Percentiles rank a stretch among this genome's conserved stretches.
phyloP scores from a whole-genome alignment of 768 basidiomycete species.

The Lactifluus hygrophoroides region DNA sequence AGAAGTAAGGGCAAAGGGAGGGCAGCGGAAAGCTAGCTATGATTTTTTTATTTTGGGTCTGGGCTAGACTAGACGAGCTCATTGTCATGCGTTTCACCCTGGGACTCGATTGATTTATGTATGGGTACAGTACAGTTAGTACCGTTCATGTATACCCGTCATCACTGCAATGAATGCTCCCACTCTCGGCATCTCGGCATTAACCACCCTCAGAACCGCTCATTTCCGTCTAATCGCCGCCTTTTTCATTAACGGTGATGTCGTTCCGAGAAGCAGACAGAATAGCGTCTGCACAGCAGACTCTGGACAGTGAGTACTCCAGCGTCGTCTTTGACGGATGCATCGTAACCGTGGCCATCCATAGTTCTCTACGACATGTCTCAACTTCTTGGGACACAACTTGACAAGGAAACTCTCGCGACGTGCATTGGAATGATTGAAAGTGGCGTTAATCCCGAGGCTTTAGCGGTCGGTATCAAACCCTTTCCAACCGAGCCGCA shows the following conservation, averaged over 20 bases:
- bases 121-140: neutral
- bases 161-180: neutral
- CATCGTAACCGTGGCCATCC: neutral
- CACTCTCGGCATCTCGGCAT: neutral
- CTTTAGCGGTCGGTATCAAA: constrained; percentile 60
- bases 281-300: constrained; percentile 27
- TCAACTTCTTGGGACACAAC: constrained; percentile 75
- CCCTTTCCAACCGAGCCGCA: too few species aligned
- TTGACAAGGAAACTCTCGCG: constrained; percentile 87
- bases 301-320: constrained; percentile 33
- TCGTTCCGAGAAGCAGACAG: constrained; percentile 16
- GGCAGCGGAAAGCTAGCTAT: neutral
- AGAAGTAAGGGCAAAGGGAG: neutral
- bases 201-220: neutral
- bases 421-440: constrained; percentile 91
- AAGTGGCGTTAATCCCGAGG: constrained; percentile 86
- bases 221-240: neutral
- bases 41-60: neutral
- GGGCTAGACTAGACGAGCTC: neutral
- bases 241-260: neutral
- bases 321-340: neutral
- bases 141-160: neutral
- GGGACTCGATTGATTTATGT: neutral
- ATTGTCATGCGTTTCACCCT: neutral
- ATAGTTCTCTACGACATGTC: constrained; percentile 82